Base-by-base conservation (phyloP, 805 yeast genomes). In the Dipodascopsis uninucleata region DNA sequence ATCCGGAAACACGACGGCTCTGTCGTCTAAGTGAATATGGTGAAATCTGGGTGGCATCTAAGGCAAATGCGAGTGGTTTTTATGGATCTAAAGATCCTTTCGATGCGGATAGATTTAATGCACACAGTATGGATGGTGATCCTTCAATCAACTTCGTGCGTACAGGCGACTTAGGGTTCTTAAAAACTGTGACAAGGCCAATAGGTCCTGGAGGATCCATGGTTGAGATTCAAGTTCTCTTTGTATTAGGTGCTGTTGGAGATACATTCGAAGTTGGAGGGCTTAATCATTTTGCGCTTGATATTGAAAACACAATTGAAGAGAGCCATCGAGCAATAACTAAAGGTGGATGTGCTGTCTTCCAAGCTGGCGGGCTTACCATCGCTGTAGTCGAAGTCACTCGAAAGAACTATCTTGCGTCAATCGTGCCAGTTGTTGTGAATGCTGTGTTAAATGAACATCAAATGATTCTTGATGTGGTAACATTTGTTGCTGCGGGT, bases 41-140 rank as follows among this genome's bases (percentile, higher is more conserved):
- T 26, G 99, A 93, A 66, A 87, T 93, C 31, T 93, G 97, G 97
- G 94, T 90, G 1, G 78, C 85, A 52, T 84, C 95, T 1, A 95
- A 87, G 53, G 95, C 90, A 0, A 88, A 83, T 56, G 82, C 79
- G 23, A 63, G 71, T 9, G 76, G 78, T 5, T 81, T 79, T 61
- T 76, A 78, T 31, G 71, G 75, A 40, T 58, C 57, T 1, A 69
- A 72, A 7, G 84, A 80, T 50, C 64, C 68, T 9, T 77, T 81
- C 53, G 71, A 70, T 4, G 63, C 68, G 8, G 69, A 70, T 17
- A 84, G 84, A 53, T 78, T 85, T 54, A 64, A 68, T 20, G 90
- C 88, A 12, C 75, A 71, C 42, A 76, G 89, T 14, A 73, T 63
- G 1, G 82, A 76, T 31, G 85, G 82, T 16, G 81, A 82, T 58